phyloP scores from a whole-genome alignment of 1,139 yeast genomes.

The Blastobotrys proliferans region DNA sequence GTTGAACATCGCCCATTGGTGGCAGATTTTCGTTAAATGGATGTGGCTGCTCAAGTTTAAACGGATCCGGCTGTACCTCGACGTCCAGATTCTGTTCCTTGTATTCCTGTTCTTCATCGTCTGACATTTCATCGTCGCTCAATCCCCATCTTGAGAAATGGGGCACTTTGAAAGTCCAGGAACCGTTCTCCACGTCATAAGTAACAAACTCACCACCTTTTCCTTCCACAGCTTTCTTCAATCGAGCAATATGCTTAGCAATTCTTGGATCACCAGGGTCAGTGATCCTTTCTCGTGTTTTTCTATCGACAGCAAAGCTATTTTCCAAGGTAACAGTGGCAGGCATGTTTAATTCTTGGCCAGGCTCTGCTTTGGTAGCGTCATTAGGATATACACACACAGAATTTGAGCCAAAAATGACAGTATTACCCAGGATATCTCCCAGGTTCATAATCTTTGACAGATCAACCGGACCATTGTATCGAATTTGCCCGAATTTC shows the following conservation, averaged over 20 bases:
- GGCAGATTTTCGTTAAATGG: too few relatives aligned
- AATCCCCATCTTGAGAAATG: constrained; percentile 96
- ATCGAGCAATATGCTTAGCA: constrained; percentile 40
- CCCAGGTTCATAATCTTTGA: constrained; percentile 45
- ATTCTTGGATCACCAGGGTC: constrained; percentile 44
- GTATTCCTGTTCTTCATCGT: too few relatives aligned
- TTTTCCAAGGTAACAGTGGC: constrained; percentile 76
- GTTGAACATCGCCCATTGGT: too few relatives aligned
- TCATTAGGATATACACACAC: constrained; percentile 64
- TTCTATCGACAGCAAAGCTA: constrained; percentile 38
- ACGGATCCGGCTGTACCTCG: too few relatives aligned
- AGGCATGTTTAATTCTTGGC: constrained; percentile 76
- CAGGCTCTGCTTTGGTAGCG: constrained; percentile 54
- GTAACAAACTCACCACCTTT: constrained; percentile 76
- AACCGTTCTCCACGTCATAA: constrained; percentile 70
- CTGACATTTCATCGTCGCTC: constrained; percentile 51
- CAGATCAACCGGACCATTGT: constrained; percentile 68
- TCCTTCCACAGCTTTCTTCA: constrained; percentile 45
- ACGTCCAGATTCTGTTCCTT: too few relatives aligned
- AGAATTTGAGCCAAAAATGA: constrained; percentile 52
- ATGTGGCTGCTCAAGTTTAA: too few relatives aligned
- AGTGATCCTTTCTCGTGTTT: constrained; percentile 33
- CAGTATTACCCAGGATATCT: constrained; percentile 52
- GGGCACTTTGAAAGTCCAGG: constrained; percentile 78
- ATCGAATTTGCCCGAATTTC: constrained; percentile 72